Percentiles rank a stretch among this genome's conserved stretches.
Conservation (phyloP, 495 filamentous ascomycete species). For the Annulohypoxylon maeteangense region DNA sequence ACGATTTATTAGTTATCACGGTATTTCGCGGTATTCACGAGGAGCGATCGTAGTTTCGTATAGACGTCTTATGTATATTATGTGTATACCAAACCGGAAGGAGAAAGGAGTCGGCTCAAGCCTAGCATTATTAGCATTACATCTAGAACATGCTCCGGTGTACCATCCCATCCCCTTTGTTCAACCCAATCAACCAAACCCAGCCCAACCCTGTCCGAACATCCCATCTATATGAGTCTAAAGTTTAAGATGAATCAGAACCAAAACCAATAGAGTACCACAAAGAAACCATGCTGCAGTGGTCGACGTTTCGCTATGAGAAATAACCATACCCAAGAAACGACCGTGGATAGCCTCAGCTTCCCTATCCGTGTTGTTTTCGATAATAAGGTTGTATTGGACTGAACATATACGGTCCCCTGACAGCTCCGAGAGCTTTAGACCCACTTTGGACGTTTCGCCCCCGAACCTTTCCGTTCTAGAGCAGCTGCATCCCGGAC, state of each 20-base stretch:
- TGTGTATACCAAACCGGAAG: background rate
- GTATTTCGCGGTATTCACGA: no score
- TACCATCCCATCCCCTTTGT: background rate
- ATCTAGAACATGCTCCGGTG: background rate
- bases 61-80: background rate
- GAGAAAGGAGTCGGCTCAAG: background rate
- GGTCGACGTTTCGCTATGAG: background rate
- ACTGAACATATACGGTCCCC: background rate
- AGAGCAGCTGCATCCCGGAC: background rate
- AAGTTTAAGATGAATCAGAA: background rate
- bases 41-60: background rate
- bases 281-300: background rate
- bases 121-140: conserved; percentile 12
- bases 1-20: background rate
- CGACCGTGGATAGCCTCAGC: background rate
- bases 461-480: background rate
- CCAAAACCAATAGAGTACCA: background rate
- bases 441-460: background rate
- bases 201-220: background rate
- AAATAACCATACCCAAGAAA: background rate
- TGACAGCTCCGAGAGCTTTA: background rate
- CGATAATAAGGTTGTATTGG: background rate
- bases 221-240: background rate
- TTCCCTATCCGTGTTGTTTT: background rate
- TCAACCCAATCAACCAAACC: background rate